Percentiles rank a stretch among this genome's conserved stretches.
Conservation (phyloP, 2,329 filamentous ascomycete genomes). For the Fusarium verrucosum region DNA sequence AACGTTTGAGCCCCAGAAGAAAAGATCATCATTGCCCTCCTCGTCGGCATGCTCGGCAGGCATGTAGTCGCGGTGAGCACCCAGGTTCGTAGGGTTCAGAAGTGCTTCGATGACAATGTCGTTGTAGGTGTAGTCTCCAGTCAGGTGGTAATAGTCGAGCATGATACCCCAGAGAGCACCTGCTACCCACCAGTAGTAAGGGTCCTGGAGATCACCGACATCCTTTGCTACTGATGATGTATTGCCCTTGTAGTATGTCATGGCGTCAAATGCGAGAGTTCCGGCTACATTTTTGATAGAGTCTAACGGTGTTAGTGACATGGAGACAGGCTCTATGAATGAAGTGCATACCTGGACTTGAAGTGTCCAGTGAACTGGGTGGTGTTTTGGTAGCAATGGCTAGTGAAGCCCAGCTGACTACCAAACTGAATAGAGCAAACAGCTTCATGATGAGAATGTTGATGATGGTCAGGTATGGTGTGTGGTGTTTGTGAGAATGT, state of each 20-base stretch:
- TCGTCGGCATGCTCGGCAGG: conserved; percentile 63
- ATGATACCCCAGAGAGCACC: conserved; percentile 74
- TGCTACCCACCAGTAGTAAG: conserved; percentile 75
- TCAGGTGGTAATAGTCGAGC: conserved; percentile 75
- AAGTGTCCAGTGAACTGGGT: conserved; percentile 34
- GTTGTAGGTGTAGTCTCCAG: conserved; percentile 70
- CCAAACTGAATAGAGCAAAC: conserved; percentile 21
- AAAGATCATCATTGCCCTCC: conserved; percentile 79
- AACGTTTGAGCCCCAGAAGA: conserved; percentile 75
- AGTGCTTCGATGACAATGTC: conserved; percentile 67
- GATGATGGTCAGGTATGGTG: neutral
- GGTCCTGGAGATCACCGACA: conserved; percentile 69
- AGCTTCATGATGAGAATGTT: conserved; percentile 27
- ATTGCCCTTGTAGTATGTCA: conserved; percentile 73
- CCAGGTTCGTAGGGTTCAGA: conserved; percentile 63
- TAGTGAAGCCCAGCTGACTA: conserved; percentile 29
- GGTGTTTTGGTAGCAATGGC: conserved; percentile 27
- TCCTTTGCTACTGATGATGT: conserved; percentile 61
- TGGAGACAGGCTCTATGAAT: neutral
- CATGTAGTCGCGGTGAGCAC: conserved; percentile 68
- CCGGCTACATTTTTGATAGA: conserved; percentile 70
- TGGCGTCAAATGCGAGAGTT: conserved; percentile 67
- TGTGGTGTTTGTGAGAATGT: neutral
- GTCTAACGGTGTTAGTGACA: conserved; percentile 51
- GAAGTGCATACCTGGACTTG: conserved; percentile 27